Conservation (phyloP, 1,284 basidiomycete species). For the Ceratobasidium theobromae region DNA sequence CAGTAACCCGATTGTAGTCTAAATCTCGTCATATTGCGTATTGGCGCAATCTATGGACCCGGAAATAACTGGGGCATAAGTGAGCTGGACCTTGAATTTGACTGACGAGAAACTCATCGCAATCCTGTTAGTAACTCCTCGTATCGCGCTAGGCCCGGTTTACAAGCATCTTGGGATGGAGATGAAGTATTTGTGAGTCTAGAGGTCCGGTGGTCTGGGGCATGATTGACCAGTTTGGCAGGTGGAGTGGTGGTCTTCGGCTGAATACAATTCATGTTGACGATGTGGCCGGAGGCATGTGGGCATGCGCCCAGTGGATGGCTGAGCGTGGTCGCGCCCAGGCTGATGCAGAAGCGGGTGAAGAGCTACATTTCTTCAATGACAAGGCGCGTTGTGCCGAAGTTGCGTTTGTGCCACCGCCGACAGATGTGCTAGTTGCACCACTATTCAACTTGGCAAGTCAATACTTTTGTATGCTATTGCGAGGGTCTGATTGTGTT, state of each 20-base stretch:
- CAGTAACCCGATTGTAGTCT: not conserved
- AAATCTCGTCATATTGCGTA: conserved; percentile 61
- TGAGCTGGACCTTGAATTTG: conserved; percentile 47
- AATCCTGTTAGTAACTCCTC: conserved; percentile 54
- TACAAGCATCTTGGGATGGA: conserved; percentile 83
- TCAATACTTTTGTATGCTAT: conserved; percentile 28
- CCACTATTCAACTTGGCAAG: conserved; percentile 81
- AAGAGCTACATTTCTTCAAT: conserved; percentile 70
- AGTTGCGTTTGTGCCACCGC: conserved; percentile 55
- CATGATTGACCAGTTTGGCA: not conserved
- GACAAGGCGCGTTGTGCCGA: conserved; percentile 65
- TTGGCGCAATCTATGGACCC: conserved; percentile 73
- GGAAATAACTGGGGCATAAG: conserved; percentile 68
- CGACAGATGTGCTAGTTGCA: conserved; percentile 60
- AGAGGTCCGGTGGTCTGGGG: not conserved
- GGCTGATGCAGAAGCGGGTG: conserved; percentile 65
- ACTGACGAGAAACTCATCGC: conserved; percentile 42
- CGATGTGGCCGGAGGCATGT: conserved; percentile 74
- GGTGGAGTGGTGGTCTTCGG: conserved; percentile 65
- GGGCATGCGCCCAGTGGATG: conserved; percentile 78
- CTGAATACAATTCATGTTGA: conserved; percentile 78
- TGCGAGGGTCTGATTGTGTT: not conserved
- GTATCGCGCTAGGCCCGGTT: conserved; percentile 76
- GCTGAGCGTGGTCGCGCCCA: conserved; percentile 58
- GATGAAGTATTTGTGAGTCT: conserved; percentile 77